Evolutionary conservation across 2,329 filamentous ascomycete genomes (phyloP).

Genomic region (Chaetomium olivaceum): DNA sequence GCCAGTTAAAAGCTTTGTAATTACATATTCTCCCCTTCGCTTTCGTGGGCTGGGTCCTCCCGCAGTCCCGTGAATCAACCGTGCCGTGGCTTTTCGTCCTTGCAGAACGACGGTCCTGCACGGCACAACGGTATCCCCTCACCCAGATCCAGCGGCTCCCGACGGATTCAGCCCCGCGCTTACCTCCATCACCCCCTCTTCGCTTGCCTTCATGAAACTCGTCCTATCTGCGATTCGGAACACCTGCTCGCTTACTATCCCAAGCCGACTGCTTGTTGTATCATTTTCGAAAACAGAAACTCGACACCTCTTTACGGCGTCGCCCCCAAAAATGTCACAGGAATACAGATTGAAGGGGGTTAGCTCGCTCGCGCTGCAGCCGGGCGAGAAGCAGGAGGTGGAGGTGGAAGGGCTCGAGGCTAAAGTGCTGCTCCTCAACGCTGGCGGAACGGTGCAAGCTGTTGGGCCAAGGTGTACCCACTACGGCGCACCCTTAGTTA

Average conservation of each 20-base stretch:
- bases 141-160: not conserved
- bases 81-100: not conserved
- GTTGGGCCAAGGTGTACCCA: slow-evolving; percentile 84
- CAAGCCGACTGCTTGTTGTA: not conserved
- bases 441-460: slow-evolving; percentile 74
- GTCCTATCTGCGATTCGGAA: not conserved
- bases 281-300: not conserved
- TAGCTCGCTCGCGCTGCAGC: slow-evolving; percentile 70
- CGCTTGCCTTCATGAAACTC: slow-evolving; percentile 11
- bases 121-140: not conserved
- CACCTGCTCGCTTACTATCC: not conserved
- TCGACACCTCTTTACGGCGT: slow-evolving; percentile 24
- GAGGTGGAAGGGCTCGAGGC: slow-evolving; percentile 89
- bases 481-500: slow-evolving; percentile 86
- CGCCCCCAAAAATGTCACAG: slow-evolving; percentile 50
- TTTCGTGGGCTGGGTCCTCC: not conserved
- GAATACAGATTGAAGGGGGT: slow-evolving; percentile 76
- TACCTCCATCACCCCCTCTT: slow-evolving; percentile 10
- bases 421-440: slow-evolving; percentile 84
- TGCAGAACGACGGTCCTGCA: not conserved
- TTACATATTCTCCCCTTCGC: slow-evolving; percentile 5
- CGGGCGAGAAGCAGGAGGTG: slow-evolving; percentile 81
- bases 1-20: slow-evolving; percentile 6
- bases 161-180: not conserved
- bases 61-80: not conserved